These are phyloP conservation scores for Rhizoctonia solani DNA, from an alignment of 1,284 basidiomycete species.

Conservation along the genomic window DNA sequence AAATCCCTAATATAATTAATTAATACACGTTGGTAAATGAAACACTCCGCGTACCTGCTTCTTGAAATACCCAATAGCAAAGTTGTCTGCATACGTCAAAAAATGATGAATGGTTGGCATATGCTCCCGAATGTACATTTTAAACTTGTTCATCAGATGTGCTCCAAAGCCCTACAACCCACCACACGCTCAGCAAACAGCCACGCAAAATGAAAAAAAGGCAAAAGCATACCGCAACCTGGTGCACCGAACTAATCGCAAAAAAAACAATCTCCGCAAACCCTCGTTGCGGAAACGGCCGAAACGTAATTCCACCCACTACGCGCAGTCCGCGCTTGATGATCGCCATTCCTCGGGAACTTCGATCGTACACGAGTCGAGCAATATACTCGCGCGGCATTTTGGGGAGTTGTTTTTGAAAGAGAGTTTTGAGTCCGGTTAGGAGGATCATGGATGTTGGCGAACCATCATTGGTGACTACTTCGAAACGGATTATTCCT, in stretches of 20 bases:
- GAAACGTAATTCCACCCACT: slow-evolving; percentile 96
- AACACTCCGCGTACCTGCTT: slow-evolving; percentile 63
- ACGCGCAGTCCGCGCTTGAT: slow-evolving; percentile 95
- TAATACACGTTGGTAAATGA: not conserved
- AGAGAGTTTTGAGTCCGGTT: slow-evolving; percentile 94
- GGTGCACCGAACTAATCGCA: slow-evolving; percentile 94
- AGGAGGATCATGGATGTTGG: slow-evolving; percentile 83
- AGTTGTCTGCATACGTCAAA: slow-evolving; percentile 98
- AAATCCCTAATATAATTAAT: slow-evolving; percentile 63
- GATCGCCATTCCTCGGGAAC: slow-evolving; percentile 91
- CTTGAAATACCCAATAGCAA: slow-evolving; percentile 95
- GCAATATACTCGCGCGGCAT: slow-evolving; percentile 99
- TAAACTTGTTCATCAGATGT: slow-evolving; percentile 99
- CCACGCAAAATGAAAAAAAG: too few species aligned
- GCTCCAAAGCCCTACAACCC: slow-evolving; percentile 86
- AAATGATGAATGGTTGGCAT: slow-evolving; percentile 89
- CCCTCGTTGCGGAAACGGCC: slow-evolving; percentile 91
- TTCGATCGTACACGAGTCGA: slow-evolving; percentile 89
- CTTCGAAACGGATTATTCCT: slow-evolving; percentile 82
- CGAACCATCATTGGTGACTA: slow-evolving; percentile 83
- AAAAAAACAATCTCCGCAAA: slow-evolving; percentile 99
- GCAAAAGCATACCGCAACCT: slow-evolving; percentile 94
- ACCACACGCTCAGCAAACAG: not conserved
- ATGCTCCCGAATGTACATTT: slow-evolving; percentile 83
- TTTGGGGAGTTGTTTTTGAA: slow-evolving; percentile 97